phyloP scores from a whole-genome alignment of 2,329 filamentous ascomycete genomes.

The Lachnellula suecica region DNA sequence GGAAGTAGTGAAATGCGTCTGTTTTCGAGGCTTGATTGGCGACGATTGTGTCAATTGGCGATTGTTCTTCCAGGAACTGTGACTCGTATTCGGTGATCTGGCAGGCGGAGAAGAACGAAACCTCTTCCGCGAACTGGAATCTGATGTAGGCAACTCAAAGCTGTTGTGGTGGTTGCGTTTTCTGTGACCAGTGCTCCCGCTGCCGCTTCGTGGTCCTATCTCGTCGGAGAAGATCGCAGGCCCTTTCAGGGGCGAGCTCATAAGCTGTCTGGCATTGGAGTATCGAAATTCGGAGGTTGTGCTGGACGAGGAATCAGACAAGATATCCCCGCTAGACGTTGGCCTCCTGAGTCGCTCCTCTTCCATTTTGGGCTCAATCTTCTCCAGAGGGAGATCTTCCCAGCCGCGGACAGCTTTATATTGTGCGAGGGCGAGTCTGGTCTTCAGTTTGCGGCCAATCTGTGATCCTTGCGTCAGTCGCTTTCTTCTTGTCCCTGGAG shows the following conservation, averaged over 20 bases:
- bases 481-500: no score
- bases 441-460: slow-evolving; percentile 92
- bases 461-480: no score
- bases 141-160: slow-evolving; percentile 52
- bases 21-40: slow-evolving; percentile 74
- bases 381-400: slow-evolving; percentile 84
- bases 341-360: slow-evolving; percentile 68
- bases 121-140: slow-evolving; percentile 62
- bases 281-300: slow-evolving; percentile 77
- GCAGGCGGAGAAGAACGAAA: slow-evolving; percentile 65
- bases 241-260: slow-evolving; percentile 85
- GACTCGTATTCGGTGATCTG: slow-evolving; percentile 52
- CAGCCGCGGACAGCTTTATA: slow-evolving; percentile 97
- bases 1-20: slow-evolving; percentile 71
- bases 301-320: slow-evolving; percentile 80
- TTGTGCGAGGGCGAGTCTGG: slow-evolving; percentile 90
- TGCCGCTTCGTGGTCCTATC: slow-evolving; percentile 55
- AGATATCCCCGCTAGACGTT: slow-evolving; percentile 64
- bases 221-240: slow-evolving; percentile 79
- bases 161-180: slow-evolving; percentile 63
- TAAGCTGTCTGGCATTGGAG: slow-evolving; percentile 51
- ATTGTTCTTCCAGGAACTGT: slow-evolving; percentile 72
- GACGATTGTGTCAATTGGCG: slow-evolving; percentile 83
- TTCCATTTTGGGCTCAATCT: slow-evolving; percentile 81
- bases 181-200: slow-evolving; percentile 63